These are phyloP conservation scores for Apocynum venetum DNA, from an alignment of 257 asterid species.

Conservation along the genomic window DNA sequence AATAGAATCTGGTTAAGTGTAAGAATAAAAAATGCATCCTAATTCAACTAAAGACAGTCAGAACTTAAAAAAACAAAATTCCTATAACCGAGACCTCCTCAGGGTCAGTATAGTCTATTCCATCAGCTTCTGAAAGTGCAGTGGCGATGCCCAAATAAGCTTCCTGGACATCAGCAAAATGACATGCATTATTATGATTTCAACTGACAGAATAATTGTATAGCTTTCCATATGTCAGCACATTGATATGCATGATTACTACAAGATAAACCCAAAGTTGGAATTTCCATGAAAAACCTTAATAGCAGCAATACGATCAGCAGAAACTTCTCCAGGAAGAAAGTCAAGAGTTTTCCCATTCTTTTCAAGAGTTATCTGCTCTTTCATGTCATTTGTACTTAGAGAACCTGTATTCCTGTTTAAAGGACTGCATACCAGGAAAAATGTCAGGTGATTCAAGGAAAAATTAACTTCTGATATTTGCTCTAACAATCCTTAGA, in stretches of 20 bases:
- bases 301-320: constrained; percentile 66
- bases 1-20: constrained; percentile 16
- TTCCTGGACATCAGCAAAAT: constrained; percentile 45
- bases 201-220: too few species aligned
- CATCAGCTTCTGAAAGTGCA: constrained; percentile 95
- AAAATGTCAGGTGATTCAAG: neutral
- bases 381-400: constrained; percentile 28
- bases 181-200: constrained; percentile 13
- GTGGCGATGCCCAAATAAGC: constrained; percentile 83
- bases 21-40: constrained; percentile 4
- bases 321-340: constrained; percentile 61
- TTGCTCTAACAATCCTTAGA: neutral
- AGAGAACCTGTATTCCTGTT: constrained; percentile 41
- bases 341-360: constrained; percentile 68
- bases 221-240: neutral
- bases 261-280: neutral
- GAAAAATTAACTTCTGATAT: neutral
- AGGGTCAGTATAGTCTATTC: constrained; percentile 86
- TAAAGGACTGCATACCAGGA: constrained; percentile 17
- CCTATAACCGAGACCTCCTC: constrained; percentile 62
- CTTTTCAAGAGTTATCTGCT: constrained; percentile 69
- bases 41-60: neutral
- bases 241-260: neutral
- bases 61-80: constrained; percentile 4
- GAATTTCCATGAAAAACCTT: constrained; percentile 40